phyloP scores from a whole-genome alignment of 2,329 filamentous ascomycete genomes.

The Ceratocystis papillata region DNA sequence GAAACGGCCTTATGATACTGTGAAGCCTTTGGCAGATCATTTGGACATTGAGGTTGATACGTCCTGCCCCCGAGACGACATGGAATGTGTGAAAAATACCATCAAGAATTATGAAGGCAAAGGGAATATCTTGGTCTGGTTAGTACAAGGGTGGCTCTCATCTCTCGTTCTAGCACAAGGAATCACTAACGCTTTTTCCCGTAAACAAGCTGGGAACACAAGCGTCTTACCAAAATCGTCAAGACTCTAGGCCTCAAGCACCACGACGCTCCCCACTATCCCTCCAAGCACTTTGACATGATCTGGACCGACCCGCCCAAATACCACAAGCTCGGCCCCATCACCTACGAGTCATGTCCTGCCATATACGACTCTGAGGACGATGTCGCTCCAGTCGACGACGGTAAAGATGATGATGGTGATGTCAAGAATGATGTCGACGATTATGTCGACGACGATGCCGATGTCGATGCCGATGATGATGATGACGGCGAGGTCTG shows the following conservation, averaged over 20 bases:
- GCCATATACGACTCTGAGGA: neutral
- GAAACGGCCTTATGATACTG: conserved; percentile 46
- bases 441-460: neutral
- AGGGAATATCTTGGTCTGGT: conserved; percentile 50
- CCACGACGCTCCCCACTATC: conserved; percentile 38
- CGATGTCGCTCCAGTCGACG: neutral
- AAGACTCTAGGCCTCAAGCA: conserved; percentile 39
- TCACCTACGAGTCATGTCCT: conserved; percentile 27
- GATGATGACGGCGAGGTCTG: neutral
- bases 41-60: conserved; percentile 45
- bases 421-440: neutral
- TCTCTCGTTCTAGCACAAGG: neutral
- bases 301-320: conserved; percentile 48
- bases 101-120: conserved; percentile 39
- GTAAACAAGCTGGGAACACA: conserved; percentile 49
- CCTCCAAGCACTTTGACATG: conserved; percentile 40
- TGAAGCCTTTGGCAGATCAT: conserved; percentile 45
- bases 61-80: conserved; percentile 46
- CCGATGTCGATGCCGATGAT: too few species aligned
- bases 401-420: neutral
- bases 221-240: conserved; percentile 42
- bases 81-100: conserved; percentile 42
- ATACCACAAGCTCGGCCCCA: conserved; percentile 38
- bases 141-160: conserved; percentile 20
- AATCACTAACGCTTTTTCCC: conserved; percentile 7